These are phyloP conservation scores for Fragaria ananassa DNA, from an alignment of 306 rosid species.

Conservation along the genomic window DNA sequence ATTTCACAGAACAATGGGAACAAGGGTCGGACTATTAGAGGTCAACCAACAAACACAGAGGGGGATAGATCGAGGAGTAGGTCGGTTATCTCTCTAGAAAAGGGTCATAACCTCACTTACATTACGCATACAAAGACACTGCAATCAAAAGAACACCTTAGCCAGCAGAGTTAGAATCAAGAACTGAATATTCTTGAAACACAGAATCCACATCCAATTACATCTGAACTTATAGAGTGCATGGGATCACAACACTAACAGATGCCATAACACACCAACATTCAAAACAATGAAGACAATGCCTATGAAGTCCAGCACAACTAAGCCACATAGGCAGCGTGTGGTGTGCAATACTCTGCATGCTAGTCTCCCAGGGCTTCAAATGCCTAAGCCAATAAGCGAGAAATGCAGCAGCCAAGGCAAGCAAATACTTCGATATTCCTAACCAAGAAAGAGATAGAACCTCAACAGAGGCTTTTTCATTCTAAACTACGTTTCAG, in stretches of 20 bases:
- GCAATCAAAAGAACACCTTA: background rate
- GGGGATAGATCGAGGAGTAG: background rate
- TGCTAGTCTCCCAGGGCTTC: background rate
- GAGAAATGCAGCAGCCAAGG: constrained; percentile 6
- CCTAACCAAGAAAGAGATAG: background rate
- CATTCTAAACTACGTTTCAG: background rate
- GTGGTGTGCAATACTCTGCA: background rate
- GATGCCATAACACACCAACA: background rate
- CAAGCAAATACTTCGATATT: background rate
- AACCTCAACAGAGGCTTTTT: background rate
- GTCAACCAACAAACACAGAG: background rate
- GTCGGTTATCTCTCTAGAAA: background rate
- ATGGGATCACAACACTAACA: background rate
- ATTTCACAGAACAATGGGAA: background rate
- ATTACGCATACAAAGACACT: background rate
- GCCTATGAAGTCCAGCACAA: background rate
- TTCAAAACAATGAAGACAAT: background rate
- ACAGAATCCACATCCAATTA: background rate
- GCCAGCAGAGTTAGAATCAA: background rate
- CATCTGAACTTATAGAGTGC: background rate
- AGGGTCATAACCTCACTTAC: background rate
- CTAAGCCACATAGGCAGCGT: background rate
- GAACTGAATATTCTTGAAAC: background rate
- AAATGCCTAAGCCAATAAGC: background rate
- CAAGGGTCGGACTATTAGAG: background rate